A percentile compares a stretch with the other conserved stretches of the same genome.
Evolutionary conservation across 495 filamentous ascomycete species (phyloP).

Genomic region (Penicillium cinerascens): DNA sequence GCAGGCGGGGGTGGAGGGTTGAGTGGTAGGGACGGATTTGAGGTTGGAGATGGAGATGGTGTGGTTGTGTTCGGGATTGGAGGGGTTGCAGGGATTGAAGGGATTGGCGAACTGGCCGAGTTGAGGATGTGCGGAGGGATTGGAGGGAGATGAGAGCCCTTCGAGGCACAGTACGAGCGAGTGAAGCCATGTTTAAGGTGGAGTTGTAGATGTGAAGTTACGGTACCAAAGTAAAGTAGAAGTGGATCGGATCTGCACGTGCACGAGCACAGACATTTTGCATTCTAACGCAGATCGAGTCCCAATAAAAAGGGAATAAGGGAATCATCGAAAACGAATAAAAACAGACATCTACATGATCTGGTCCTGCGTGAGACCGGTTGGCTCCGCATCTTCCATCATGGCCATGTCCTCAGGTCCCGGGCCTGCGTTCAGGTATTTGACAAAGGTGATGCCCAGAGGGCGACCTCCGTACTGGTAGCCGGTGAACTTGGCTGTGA

Average conservation of each 20-base stretch:
- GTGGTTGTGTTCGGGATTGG: not conserved
- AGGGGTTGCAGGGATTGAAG: not conserved
- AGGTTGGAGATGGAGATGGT: slow-evolving; percentile 4
- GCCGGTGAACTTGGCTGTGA: slow-evolving; percentile 83
- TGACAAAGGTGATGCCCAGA: slow-evolving; percentile 86
- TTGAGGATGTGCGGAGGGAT: slow-evolving; percentile 1
- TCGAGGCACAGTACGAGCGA: slow-evolving; percentile 2
- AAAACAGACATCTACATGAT: slow-evolving; percentile 67
- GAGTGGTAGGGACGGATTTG: slow-evolving; percentile 62
- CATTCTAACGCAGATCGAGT: slow-evolving; percentile 3
- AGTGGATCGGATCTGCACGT: not conserved
- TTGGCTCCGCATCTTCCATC: slow-evolving; percentile 76
- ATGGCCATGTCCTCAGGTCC: slow-evolving; percentile 62
- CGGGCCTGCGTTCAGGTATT: slow-evolving; percentile 67
- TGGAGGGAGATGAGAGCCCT: not conserved
- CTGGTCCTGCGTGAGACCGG: slow-evolving; percentile 87
- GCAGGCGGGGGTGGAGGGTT: slow-evolving; percentile 55
- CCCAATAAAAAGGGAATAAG: slow-evolving; percentile 10
- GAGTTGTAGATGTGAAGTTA: slow-evolving; percentile 1
- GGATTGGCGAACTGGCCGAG: not conserved
- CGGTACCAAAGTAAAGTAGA: slow-evolving; percentile 2
- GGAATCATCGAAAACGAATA: slow-evolving; percentile 22
- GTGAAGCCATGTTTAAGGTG: slow-evolving; percentile 7
- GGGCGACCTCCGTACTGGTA: slow-evolving; percentile 97
- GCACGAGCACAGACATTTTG: slow-evolving; percentile 11